Percentiles rank a stretch among this genome's conserved stretches.
phyloP scores from a whole-genome alignment of 2,329 filamentous ascomycete genomes.

The Penicillium sp. region DNA sequence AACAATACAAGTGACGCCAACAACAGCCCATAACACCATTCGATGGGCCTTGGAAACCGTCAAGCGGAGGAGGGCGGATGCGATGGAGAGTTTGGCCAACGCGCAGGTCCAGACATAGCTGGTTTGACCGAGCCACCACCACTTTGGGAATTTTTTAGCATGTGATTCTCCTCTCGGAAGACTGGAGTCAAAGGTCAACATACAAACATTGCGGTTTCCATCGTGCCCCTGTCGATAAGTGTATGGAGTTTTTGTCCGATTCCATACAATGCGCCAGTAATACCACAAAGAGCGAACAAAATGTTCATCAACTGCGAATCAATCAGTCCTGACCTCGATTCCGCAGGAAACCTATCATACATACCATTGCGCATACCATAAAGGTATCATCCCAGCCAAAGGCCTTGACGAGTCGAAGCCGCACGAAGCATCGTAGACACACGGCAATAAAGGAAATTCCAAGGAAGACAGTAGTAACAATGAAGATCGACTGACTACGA shows the following conservation, averaged over 20 bases:
- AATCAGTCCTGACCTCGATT: not conserved
- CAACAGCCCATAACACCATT: constrained; percentile 48
- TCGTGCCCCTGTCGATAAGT: constrained; percentile 18
- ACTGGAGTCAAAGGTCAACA: not conserved
- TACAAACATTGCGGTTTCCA: constrained; percentile 22
- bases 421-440: constrained; percentile 38
- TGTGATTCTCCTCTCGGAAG: not conserved
- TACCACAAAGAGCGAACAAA: constrained; percentile 37
- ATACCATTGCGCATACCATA: constrained; percentile 40
- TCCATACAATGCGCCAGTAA: constrained; percentile 35
- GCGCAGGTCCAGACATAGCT: constrained; percentile 52
- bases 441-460: constrained; percentile 34
- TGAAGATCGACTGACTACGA: constrained; percentile 34
- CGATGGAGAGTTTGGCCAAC: constrained; percentile 53
- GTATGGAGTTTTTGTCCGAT: constrained; percentile 26
- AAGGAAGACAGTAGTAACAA: constrained; percentile 33
- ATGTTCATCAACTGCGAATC: constrained; percentile 29
- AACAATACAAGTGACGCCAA: constrained; percentile 46
- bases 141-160: constrained; percentile 22
- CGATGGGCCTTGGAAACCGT: constrained; percentile 48
- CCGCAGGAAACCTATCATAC: not conserved
- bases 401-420: constrained; percentile 33
- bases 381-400: constrained; percentile 41
- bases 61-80: constrained; percentile 54
- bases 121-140: constrained; percentile 58